These are phyloP conservation scores for Ceratocystis cubensis DNA, from an alignment of 2,329 filamentous ascomycete genomes.

Conservation along the genomic window DNA sequence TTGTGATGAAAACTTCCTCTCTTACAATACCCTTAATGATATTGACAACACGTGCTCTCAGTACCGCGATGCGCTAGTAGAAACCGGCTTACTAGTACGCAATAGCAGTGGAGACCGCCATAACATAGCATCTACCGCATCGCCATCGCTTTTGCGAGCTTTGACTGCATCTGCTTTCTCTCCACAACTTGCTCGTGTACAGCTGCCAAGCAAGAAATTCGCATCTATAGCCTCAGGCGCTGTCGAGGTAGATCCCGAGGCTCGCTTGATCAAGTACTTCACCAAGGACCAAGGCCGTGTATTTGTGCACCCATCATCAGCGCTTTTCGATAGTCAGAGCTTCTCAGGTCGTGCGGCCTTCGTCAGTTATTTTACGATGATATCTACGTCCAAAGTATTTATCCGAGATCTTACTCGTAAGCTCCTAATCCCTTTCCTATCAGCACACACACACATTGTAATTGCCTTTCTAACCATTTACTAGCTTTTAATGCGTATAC, in stretches of 20 bases:
- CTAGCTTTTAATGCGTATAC: slow-evolving; percentile 78
- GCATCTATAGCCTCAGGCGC: slow-evolving; percentile 75
- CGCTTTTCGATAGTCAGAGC: slow-evolving; percentile 67
- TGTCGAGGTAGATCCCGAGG: slow-evolving; percentile 86
- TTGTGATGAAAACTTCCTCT: slow-evolving; percentile 79
- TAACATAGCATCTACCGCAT: slow-evolving; percentile 22
- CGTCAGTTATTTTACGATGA: slow-evolving; percentile 82
- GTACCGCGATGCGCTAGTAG: slow-evolving; percentile 72
- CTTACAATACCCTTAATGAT: slow-evolving; percentile 69
- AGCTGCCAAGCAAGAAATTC: slow-evolving; percentile 93
- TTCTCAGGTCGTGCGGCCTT: slow-evolving; percentile 67
- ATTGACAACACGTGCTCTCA: slow-evolving; percentile 78
- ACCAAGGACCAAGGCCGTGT: slow-evolving; percentile 74
- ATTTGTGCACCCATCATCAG: slow-evolving; percentile 84
- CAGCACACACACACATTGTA: background rate
- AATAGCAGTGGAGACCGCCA: slow-evolving; percentile 27
- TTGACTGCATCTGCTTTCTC: slow-evolving; percentile 62
- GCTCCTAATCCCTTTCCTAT: slow-evolving; percentile 28
- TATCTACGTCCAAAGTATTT: slow-evolving; percentile 85
- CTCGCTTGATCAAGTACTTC: slow-evolving; percentile 83
- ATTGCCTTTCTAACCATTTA: slow-evolving; percentile 3
- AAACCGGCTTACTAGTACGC: slow-evolving; percentile 61
- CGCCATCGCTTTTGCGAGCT: slow-evolving; percentile 47
- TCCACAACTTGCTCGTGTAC: slow-evolving; percentile 82
- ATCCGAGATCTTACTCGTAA: slow-evolving; percentile 78